Base-by-base conservation (phyloP, 768 basidiomycete species). In the Dentipellis sp. region DNA sequence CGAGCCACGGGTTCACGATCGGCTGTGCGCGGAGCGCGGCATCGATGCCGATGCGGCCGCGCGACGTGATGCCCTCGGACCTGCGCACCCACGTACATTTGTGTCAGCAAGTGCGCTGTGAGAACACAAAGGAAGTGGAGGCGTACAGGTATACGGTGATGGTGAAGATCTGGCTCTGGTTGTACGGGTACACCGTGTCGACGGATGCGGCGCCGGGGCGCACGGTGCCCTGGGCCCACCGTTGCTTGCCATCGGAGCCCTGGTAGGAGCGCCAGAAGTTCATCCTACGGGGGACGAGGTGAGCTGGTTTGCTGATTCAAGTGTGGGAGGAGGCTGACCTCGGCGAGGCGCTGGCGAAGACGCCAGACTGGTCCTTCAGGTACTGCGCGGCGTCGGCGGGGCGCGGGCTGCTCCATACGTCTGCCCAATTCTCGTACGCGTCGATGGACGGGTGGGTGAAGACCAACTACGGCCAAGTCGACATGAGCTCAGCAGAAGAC, bases 341-440 rank as follows among this genome's bases (percentile, higher is more conserved):
- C 12, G 82, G 79, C 2, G 82, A 83, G 1, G 81, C 74, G 49
- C 75, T 71, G 0, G 82, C 76, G 54, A 84, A 75, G 51, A 83
- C 75, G 19, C 83, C 82, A 14, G 79, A 76, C 54, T 77, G 78
- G 59, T 66, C 67, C 38, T 66, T 65, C 34, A 79, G 67, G 61
- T 84, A 85, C 61, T 81, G 79, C 10, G 72, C 70, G 11, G 78
- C 76, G 59, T 85, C 83, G 2, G 80, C 79, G 8, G 77, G 64
- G 17, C 77, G 73, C 22, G 83, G 82, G 65, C 70, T 68, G 35
- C 68, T 67, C 80, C 78, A 83, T 3, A 83, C 78, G 39, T 75
- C 60, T 2, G 76, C 77, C 83, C 82, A 85, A 66, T 82, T 83
- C n/a, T 84, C 80, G 63, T 83, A 83, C 1, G 80, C 75, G 62